phyloP scores from a whole-genome alignment of 2,329 filamentous ascomycete genomes.

The Aspergillus glaucus region DNA sequence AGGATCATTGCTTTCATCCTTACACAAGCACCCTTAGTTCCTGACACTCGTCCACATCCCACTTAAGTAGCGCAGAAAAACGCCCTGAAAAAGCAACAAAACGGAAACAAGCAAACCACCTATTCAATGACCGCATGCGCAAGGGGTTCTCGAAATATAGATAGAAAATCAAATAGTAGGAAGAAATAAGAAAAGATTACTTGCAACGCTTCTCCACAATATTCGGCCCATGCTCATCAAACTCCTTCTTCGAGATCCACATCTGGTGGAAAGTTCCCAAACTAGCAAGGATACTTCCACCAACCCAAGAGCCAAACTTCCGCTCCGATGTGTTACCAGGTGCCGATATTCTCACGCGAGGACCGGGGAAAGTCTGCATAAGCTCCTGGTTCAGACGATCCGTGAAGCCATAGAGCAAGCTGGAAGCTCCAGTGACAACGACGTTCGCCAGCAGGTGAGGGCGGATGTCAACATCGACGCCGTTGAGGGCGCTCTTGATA shows the following conservation, averaged over 20 bases:
- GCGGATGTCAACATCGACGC: slow-evolving; percentile 83
- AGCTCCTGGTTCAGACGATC: slow-evolving; percentile 85
- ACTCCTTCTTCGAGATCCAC: slow-evolving; percentile 98
- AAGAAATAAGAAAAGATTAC: slow-evolving; percentile 38
- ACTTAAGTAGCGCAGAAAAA: neutral
- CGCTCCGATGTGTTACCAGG: slow-evolving; percentile 81
- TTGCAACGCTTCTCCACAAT: slow-evolving; percentile 97
- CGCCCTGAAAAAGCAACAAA: neutral
- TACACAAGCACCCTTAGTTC: neutral
- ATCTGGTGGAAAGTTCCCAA: slow-evolving; percentile 98
- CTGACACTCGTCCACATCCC: neutral
- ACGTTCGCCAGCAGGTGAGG: slow-evolving; percentile 80
- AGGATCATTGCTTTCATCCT: neutral
- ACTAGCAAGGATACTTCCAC: slow-evolving; percentile 90
- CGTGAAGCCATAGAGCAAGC: slow-evolving; percentile 82
- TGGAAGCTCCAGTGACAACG: slow-evolving; percentile 84
- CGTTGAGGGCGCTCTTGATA: slow-evolving; percentile 67
- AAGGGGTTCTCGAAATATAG: neutral
- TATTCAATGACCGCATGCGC: neutral
- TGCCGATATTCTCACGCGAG: slow-evolving; percentile 81
- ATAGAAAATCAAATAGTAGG: neutral
- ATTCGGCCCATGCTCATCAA: slow-evolving; percentile 83
- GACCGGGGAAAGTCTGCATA: slow-evolving; percentile 71
- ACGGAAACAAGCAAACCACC: neutral
- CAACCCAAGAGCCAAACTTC: slow-evolving; percentile 91